Base-by-base conservation (phyloP, 208 protist species). In the Crithidia bombi region DNA sequence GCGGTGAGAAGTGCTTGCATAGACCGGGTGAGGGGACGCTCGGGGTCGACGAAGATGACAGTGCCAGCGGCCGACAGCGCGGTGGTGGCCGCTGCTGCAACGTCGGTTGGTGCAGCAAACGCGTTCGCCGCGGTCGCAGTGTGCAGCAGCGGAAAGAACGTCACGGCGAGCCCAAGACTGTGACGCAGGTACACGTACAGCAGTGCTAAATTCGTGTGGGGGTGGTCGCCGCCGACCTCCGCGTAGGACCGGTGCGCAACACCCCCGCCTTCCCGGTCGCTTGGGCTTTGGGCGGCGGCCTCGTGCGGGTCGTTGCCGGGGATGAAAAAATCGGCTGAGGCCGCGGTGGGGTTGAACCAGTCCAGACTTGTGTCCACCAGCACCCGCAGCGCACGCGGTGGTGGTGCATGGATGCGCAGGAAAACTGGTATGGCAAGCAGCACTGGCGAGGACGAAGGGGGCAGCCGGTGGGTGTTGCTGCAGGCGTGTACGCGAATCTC, bases 361-460 rank as follows among this genome's bases (percentile, higher is more conserved):
- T 90, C 97, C 69, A 99, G 98, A 57, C 76, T 97, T 54, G 98
- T 92, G 70, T 99, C 98, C 66, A 96, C 96, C 28, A 98, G 86
- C 9, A 99, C 65, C 11, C 98, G 85, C 43, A 79, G 65, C 15
- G 54, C 7, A 11, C 96, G 83, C 21, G 85, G 73, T 32, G 98
- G 98, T 17, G 88, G 84, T 21, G 67, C 36, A 0, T 75, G 70
- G 32, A 96, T 23, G 44, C 69, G 38, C 21, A 87, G 59, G 33
- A 47, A 43, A 58, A 93, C 68, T 0, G 83, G 76, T 25, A 93
- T 30, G 25, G 19, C 46, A 19, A 65, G 54, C 15, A 46, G 26
- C 17, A 35, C 30, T 11, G 26, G 2, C 2, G 51, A 36, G 30
- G 25, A 33, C 15, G 33, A 36, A 1, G 57, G 30, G 2, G 11